Percentiles rank a stretch among this genome's conserved stretches.
phyloP scores from a whole-genome alignment of 2,329 filamentous ascomycete species.

The Colletotrichum tropicicola region DNA sequence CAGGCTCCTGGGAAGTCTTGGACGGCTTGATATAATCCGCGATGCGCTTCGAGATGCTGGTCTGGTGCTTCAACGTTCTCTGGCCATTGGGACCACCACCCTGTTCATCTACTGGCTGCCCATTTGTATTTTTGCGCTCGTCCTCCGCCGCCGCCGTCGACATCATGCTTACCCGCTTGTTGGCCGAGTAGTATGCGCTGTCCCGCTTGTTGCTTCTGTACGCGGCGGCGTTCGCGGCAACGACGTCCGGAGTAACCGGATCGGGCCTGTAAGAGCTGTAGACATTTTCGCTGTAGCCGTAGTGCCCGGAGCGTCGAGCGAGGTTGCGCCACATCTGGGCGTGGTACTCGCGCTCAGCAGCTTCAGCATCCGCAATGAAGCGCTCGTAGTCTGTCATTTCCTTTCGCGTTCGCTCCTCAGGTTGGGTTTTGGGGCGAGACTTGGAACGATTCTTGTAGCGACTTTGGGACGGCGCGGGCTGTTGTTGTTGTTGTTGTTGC shows the following conservation, averaged over 20 bases:
- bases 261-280: slow-evolving; percentile 1
- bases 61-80: slow-evolving; percentile 34
- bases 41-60: slow-evolving; percentile 54
- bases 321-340: slow-evolving; percentile 33
- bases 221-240: background rate
- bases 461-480: background rate
- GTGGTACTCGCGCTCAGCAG: slow-evolving; percentile 34
- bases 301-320: slow-evolving; percentile 30
- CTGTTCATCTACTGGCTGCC: background rate
- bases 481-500: background rate
- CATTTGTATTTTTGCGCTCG: slow-evolving; percentile 13
- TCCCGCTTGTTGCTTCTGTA: slow-evolving; percentile 3
- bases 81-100: background rate
- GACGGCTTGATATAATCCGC: slow-evolving; percentile 51
- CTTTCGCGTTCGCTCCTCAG: background rate
- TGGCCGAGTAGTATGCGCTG: slow-evolving; percentile 23
- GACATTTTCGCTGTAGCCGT: slow-evolving; percentile 14
- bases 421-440: background rate
- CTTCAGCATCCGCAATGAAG: slow-evolving; percentile 39
- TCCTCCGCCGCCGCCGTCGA: slow-evolving; percentile 13
- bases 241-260: background rate
- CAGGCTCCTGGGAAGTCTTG: background rate
- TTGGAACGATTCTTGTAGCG: background rate
- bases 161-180: slow-evolving; percentile 23
- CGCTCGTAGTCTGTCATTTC: slow-evolving; percentile 36